phyloP scores from a whole-genome alignment of 2,329 filamentous ascomycete species.

The Aureobasidium subglaciale region DNA sequence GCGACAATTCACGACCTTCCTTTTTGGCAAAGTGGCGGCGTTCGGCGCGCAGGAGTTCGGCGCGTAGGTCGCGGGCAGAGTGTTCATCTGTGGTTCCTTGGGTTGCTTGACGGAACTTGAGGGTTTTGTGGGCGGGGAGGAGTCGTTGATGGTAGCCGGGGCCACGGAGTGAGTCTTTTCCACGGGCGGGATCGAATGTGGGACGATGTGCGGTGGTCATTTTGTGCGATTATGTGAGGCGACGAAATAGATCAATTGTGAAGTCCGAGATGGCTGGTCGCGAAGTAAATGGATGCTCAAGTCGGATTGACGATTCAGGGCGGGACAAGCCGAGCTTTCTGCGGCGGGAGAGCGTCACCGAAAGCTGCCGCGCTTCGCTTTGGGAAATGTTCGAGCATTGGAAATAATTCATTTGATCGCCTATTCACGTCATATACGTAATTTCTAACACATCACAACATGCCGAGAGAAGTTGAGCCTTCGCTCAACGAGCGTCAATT shows the following conservation, averaged over 20 bases:
- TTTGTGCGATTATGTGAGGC: slow-evolving; percentile 19
- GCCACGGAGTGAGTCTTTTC: slow-evolving; percentile 89
- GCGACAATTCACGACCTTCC: slow-evolving; percentile 51
- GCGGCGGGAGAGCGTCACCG: neutral
- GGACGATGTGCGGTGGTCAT: slow-evolving; percentile 64
- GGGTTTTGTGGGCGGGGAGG: slow-evolving; percentile 82
- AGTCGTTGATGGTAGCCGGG: slow-evolving; percentile 95
- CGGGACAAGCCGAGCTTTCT: slow-evolving; percentile 2
- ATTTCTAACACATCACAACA: slow-evolving; percentile 32
- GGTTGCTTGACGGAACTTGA: slow-evolving; percentile 84
- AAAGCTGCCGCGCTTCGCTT: too few relatives aligned
- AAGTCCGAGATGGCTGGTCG: neutral
- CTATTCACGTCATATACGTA: slow-evolving; percentile 4
- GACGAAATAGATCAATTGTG: neutral
- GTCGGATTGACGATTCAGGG: neutral
- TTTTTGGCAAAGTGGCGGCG: slow-evolving; percentile 81
- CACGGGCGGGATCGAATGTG: slow-evolving; percentile 91
- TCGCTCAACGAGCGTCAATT: slow-evolving; percentile 86
- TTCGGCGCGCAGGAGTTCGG: slow-evolving; percentile 85
- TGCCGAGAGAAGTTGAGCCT: slow-evolving; percentile 89
- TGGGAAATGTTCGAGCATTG: neutral
- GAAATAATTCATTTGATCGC: neutral
- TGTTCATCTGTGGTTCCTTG: slow-evolving; percentile 77
- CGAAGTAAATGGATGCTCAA: neutral
- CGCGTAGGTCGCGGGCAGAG: slow-evolving; percentile 69